A percentile compares a stretch with the other conserved stretches of the same genome.
phyloP scores from a whole-genome alignment of 441 rosid genomes.

The Erodium trifolium region DNA sequence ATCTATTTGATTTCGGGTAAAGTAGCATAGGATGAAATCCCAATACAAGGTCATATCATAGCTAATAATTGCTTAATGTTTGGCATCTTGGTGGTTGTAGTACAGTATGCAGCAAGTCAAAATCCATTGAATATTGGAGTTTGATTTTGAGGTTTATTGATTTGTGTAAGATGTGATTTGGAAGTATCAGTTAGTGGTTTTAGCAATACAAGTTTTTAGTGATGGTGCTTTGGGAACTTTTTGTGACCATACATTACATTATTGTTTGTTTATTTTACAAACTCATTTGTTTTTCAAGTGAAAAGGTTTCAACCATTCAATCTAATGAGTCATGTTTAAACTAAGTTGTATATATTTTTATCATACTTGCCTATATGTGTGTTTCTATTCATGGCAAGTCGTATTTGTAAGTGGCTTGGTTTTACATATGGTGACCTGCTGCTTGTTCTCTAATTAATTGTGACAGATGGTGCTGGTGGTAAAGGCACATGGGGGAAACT shows the following conservation, averaged over 20 bases:
- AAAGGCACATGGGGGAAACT: slow-evolving; percentile 30
- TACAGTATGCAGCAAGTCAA: too few species aligned
- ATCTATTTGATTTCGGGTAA: background rate
- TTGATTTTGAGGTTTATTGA: too few species aligned
- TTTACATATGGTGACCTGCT: background rate
- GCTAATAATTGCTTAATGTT: background rate
- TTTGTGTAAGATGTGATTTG: too few species aligned
- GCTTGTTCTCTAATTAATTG: slow-evolving; percentile 7
- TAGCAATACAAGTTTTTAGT: too few species aligned
- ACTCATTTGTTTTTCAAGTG: background rate
- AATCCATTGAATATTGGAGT: too few species aligned
- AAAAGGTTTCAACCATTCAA: background rate
- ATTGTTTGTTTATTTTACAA: background rate
- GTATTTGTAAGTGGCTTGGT: background rate
- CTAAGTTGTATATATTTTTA: background rate
- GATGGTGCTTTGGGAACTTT: too few species aligned
- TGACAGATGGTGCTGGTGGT: slow-evolving; percentile 30
- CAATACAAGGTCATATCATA: background rate
- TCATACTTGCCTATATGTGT: background rate
- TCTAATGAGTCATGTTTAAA: background rate
- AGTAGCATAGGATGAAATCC: background rate
- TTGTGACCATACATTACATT: too few species aligned
- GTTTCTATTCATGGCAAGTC: background rate
- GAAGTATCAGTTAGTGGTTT: too few species aligned
- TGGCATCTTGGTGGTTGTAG: background rate